phyloP scores from a whole-genome alignment of 139 green algal species.

The Yamagishiella unicocca region DNA sequence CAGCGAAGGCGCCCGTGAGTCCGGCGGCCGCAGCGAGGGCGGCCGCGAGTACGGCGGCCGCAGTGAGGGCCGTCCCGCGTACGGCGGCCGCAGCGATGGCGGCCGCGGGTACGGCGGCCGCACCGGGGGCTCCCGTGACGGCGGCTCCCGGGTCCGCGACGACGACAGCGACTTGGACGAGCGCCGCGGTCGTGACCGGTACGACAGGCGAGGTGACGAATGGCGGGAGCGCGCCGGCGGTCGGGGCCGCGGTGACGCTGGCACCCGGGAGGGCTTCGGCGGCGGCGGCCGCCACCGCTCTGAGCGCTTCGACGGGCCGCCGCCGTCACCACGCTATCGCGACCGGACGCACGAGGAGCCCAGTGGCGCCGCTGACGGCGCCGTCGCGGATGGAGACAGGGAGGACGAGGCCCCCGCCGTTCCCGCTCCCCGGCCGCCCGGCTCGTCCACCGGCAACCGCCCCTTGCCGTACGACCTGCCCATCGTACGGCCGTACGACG shows the following conservation, averaged over 20 bases:
- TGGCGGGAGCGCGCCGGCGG: not conserved
- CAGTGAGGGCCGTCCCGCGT: no score
- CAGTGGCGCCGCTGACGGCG: not conserved
- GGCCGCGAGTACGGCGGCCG: not conserved
- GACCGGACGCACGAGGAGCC: not conserved
- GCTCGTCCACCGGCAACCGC: conserved; percentile 7
- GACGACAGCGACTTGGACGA: no score
- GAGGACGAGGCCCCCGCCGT: not conserved
- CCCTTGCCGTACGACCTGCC: conserved; percentile 41
- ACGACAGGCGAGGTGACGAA: not conserved
- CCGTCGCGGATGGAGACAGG: not conserved
- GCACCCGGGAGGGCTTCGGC: not conserved
- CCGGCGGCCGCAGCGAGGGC: not conserved
- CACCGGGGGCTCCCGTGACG: not conserved
- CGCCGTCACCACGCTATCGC: not conserved
- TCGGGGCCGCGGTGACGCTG: not conserved
- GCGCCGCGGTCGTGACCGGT: no score
- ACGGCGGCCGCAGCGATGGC: not conserved
- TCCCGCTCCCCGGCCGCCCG: not conserved
- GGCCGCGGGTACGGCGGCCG: not conserved
- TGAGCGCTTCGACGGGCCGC: not conserved
- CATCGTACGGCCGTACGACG: conserved; percentile 20
- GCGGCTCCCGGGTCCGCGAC: not conserved
- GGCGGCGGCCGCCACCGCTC: not conserved
- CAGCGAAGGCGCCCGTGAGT: not conserved